These are phyloP conservation scores for Dictyophora rubrovolvata DNA, from an alignment of 768 basidiomycete genomes.

Conservation along the genomic window DNA sequence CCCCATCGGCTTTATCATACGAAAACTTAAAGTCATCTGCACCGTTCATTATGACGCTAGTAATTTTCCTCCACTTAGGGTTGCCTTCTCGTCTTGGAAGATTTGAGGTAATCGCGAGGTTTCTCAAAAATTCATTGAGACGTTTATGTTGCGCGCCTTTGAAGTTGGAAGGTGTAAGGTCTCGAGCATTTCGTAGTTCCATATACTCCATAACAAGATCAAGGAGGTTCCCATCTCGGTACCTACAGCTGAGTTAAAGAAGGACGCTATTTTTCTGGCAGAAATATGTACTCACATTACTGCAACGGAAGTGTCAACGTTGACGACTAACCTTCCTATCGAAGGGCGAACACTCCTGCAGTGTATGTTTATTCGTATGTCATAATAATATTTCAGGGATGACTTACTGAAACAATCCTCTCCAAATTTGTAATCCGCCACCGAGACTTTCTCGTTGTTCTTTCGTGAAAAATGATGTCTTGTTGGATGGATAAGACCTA, in stretches of 20 bases:
- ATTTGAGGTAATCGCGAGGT: background rate
- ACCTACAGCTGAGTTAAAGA: background rate
- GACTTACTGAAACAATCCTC: conserved; percentile 6
- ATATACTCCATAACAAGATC: conserved; percentile 4
- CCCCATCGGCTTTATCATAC: background rate
- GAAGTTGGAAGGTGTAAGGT: conserved; percentile 9
- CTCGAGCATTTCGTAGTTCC: background rate
- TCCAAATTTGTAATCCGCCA: conserved; percentile 3
- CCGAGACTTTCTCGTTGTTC: background rate
- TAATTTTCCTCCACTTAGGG: background rate
- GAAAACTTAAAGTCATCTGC: background rate
- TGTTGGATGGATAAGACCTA: conserved; percentile 6
- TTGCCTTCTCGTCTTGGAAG: background rate
- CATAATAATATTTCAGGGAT: background rate
- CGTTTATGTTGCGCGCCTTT: conserved; percentile 6
- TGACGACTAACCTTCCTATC: conserved; percentile 16
- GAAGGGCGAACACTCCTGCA: conserved; percentile 15
- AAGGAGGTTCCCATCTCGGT: conserved; percentile 4
- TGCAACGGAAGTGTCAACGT: conserved; percentile 19
- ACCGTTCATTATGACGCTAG: background rate
- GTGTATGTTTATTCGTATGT: background rate
- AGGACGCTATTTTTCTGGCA: too few species aligned
- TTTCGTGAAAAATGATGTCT: conserved; percentile 4
- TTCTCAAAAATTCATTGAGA: conserved; percentile 1
- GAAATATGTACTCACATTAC: conserved; percentile 13